phyloP scores from a whole-genome alignment of 2,329 filamentous ascomycete genomes.

The Fusarium pseudocircinatum region DNA sequence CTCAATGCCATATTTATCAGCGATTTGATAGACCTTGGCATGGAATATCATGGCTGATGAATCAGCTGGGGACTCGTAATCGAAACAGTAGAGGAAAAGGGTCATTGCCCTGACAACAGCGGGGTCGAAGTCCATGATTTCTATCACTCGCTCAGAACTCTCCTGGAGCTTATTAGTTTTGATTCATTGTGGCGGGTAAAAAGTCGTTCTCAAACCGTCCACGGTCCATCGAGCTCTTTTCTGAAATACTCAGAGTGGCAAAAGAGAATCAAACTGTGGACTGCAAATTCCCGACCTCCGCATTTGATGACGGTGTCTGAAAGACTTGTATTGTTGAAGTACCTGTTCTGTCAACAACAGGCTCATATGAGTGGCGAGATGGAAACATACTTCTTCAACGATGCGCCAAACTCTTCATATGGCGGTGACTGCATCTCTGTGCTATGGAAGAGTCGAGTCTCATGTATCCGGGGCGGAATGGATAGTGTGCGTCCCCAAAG shows the following conservation, averaged over 20 bases:
- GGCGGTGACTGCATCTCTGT: not conserved
- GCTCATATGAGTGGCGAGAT: not conserved
- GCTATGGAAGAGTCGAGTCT: fast-evolving
- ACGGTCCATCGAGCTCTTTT: not conserved
- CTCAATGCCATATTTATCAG: not conserved
- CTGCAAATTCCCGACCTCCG: not conserved
- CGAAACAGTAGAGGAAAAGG: fast-evolving
- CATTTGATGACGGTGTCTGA: slow-evolving; percentile 3
- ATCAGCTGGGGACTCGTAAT: fast-evolving
- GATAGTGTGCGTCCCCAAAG: fast-evolving
- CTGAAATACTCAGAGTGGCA: not conserved
- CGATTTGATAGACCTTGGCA: not conserved
- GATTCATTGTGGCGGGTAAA: too few species aligned
- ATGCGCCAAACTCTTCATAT: not conserved
- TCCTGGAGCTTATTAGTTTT: fast-evolving
- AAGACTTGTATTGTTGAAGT: not conserved
- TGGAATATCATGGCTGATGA: fast-evolving
- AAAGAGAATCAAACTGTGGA: not conserved
- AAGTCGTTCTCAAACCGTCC: slow-evolving; percentile 1
- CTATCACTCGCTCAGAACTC: fast-evolving
- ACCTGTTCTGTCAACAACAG: not conserved
- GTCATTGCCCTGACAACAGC: not conserved
- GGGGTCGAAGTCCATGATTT: not conserved
- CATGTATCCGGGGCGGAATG: not conserved
- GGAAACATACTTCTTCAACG: not conserved